Conservation (phyloP, 352 stramenopile genomes). For the Globisporangium nagaii region DNA sequence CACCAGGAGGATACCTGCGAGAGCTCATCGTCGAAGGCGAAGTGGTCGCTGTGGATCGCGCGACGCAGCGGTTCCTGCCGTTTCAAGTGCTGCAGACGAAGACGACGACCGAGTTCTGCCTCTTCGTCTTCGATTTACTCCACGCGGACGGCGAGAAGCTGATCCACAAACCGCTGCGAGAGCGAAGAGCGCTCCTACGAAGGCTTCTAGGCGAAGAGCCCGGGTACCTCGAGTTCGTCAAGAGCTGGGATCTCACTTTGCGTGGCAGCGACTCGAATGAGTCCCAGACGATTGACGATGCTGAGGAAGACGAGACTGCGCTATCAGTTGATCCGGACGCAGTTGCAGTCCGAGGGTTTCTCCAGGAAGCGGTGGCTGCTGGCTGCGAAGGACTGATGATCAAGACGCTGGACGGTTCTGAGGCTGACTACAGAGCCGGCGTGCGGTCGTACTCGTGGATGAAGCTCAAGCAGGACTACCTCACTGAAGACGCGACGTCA, state of each 20-base stretch:
- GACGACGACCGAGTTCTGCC: conserved; percentile 59
- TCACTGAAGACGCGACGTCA: conserved; percentile 15
- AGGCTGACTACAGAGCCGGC: conserved; percentile 59
- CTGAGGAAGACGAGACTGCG: conserved; percentile 2
- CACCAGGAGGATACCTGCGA: neutral
- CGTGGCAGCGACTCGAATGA: neutral
- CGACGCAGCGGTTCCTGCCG: conserved; percentile 39
- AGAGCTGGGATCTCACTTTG: conserved; percentile 40
- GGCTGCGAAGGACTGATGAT: conserved; percentile 81
- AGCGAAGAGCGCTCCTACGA: conserved; percentile 39
- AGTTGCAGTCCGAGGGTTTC: conserved; percentile 21
- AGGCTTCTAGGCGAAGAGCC: conserved; percentile 21
- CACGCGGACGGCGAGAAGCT: conserved; percentile 42
- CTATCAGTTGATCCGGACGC: neutral
- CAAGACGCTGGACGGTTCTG: conserved; percentile 47
- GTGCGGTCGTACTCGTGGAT: conserved; percentile 78
- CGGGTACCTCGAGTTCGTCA: conserved; percentile 62
- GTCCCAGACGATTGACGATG: neutral
- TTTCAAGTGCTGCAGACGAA: conserved; percentile 83
- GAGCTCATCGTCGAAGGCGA: conserved; percentile 73
- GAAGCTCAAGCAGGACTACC: conserved; percentile 82
- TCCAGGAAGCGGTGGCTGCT: conserved; percentile 44
- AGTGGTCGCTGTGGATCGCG: conserved; percentile 61
- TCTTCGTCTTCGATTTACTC: conserved; percentile 78
- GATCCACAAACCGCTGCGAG: conserved; percentile 31